Conservation (phyloP, 2,329 filamentous ascomycete species). For the Stachybotrys chartarum region DNA sequence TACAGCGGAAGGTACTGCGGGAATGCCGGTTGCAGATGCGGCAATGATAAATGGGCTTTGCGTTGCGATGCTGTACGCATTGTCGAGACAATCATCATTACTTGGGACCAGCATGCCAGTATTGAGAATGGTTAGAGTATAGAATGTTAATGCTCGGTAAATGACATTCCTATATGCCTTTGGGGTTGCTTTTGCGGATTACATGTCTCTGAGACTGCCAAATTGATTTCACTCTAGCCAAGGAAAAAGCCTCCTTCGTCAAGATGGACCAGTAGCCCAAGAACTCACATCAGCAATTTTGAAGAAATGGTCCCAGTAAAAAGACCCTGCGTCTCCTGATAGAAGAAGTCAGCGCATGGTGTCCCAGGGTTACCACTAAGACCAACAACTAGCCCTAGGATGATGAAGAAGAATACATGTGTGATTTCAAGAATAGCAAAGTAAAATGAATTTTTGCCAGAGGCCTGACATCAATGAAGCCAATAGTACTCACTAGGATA, state of each 20-base stretch:
- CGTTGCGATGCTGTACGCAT: slow-evolving; percentile 30
- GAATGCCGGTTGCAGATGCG: slow-evolving; percentile 58
- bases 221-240: slow-evolving; percentile 57
- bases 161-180: slow-evolving; percentile 50
- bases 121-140: slow-evolving; percentile 62
- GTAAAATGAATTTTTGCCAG: slow-evolving; percentile 51
- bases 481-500: slow-evolving; percentile 46
- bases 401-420: slow-evolving; percentile 54
- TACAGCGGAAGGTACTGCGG: slow-evolving; percentile 61
- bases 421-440: slow-evolving; percentile 50
- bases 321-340: slow-evolving; percentile 65
- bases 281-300: slow-evolving; percentile 54
- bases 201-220: slow-evolving; percentile 52
- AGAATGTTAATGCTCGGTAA: slow-evolving; percentile 50
- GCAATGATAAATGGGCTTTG: slow-evolving; percentile 63
- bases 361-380: slow-evolving; percentile 54
- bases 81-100: slow-evolving; percentile 44
- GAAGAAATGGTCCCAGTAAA: slow-evolving; percentile 59
- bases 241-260: slow-evolving; percentile 59
- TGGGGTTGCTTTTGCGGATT: slow-evolving; percentile 47
- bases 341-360: slow-evolving; percentile 55
- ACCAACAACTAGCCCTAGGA: slow-evolving; percentile 55
- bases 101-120: slow-evolving; percentile 61
- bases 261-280: slow-evolving; percentile 59
- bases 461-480: slow-evolving; percentile 52